Evolutionary conservation across 345 rosid species (phyloP).

Genomic region (Ceriops zippeliana): DNA sequence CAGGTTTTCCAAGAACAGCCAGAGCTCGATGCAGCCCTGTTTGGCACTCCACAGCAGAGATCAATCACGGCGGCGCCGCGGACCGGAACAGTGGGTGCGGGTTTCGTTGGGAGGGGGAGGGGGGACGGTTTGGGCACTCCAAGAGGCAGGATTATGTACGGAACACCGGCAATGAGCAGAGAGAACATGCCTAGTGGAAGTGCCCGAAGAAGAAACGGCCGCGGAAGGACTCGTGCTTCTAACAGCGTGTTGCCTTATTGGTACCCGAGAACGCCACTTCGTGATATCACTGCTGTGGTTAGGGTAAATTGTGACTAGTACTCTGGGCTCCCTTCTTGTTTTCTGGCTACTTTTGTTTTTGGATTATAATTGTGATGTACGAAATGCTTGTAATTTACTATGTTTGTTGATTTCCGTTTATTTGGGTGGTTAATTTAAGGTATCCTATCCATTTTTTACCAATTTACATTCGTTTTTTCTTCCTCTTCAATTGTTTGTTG

Average conservation of each 20-base stretch:
- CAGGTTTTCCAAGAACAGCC: conserved; percentile 40
- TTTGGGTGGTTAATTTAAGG: no score
- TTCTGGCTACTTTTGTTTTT: not conserved
- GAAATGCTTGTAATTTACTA: not conserved
- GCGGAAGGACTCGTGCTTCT: conserved; percentile 27
- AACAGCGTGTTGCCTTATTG: conserved; percentile 57
- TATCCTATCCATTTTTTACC: no score
- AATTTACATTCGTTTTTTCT: no score
- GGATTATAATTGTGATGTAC: not conserved
- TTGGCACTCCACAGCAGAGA: conserved; percentile 28
- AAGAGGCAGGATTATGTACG: conserved; percentile 27
- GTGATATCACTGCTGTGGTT: conserved; percentile 55
- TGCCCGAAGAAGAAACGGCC: conserved; percentile 25
- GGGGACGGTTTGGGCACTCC: conserved; percentile 36
- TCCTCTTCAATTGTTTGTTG: no score
- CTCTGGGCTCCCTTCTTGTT: not conserved
- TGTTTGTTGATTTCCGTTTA: not conserved
- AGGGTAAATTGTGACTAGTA: conserved; percentile 38
- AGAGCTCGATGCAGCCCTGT: conserved; percentile 5
- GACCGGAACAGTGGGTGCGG: conserved; percentile 11
- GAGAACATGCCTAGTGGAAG: conserved; percentile 36
- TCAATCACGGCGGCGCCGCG: not conserved
- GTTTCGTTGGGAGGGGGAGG: conserved; percentile 29
- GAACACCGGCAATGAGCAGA: conserved; percentile 28
- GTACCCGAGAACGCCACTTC: conserved; percentile 85